phyloP scores from a whole-genome alignment of 805 yeast genomes.

The Kockiozyma suomiensis region DNA sequence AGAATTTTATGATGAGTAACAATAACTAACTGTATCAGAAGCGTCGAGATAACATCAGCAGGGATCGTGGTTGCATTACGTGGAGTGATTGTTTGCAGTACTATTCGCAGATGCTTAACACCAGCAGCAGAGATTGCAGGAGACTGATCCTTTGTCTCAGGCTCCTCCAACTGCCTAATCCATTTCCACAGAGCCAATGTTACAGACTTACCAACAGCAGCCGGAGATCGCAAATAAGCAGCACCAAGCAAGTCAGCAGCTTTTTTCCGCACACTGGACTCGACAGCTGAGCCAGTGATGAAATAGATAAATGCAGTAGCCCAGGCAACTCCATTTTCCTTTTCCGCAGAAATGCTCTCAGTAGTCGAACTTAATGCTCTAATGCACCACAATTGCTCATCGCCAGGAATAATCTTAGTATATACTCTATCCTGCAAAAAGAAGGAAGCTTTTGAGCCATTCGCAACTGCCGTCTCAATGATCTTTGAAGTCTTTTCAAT shows the following conservation, averaged over 20 bases:
- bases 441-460: conserved; percentile 53
- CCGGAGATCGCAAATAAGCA: conserved; percentile 46
- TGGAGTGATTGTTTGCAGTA: conserved; percentile 32
- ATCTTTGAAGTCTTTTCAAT: conserved; percentile 18
- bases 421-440: conserved; percentile 52
- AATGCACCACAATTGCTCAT: conserved; percentile 58
- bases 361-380: conserved; percentile 49
- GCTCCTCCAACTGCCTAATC: conserved; percentile 32
- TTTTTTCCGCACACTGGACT: conserved; percentile 22
- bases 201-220: conserved; percentile 49
- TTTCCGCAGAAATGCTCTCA: conserved; percentile 21
- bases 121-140: conserved; percentile 32
- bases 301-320: conserved; percentile 35
- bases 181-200: conserved; percentile 47
- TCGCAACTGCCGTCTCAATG: conserved; percentile 41
- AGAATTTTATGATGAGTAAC: conserved; percentile 50
- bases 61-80: conserved; percentile 37
- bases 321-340: conserved; percentile 34
- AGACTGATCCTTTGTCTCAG: conserved; percentile 21
- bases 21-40: conserved; percentile 48
- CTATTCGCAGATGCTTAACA: conserved; percentile 30
- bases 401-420: conserved; percentile 50
- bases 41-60: conserved; percentile 36
- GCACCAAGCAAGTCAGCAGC: conserved; percentile 34
- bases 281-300: conserved; percentile 16